phyloP scores from a whole-genome alignment of 257 asterid species.

The Fraxinus anomala region DNA sequence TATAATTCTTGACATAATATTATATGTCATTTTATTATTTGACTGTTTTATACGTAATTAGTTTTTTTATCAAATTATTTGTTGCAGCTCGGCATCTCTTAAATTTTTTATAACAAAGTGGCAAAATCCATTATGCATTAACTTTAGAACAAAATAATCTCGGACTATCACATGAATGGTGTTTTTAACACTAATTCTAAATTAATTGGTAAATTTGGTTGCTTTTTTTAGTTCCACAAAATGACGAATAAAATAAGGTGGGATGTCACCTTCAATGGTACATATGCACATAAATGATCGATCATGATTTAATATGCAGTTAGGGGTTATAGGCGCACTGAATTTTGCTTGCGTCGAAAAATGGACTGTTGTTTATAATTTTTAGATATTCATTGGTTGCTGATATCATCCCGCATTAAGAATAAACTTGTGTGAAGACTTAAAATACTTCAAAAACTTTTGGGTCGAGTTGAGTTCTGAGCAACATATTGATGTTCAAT shows the following conservation, averaged over 20 bases:
- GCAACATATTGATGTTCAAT: background rate
- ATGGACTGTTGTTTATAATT: background rate
- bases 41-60: too few species aligned
- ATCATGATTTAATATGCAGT: background rate
- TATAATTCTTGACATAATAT: too few species aligned
- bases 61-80: too few species aligned
- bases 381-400: background rate
- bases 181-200: too few species aligned
- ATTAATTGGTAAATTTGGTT: background rate
- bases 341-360: constrained; percentile 9
- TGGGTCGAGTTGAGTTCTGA: background rate
- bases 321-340: constrained; percentile 11
- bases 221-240: background rate
- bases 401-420: background rate
- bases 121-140: too few species aligned
- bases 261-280: background rate
- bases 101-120: too few species aligned
- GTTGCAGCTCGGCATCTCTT: too few species aligned
- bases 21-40: too few species aligned
- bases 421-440: background rate
- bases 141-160: too few species aligned
- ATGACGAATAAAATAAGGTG: background rate
- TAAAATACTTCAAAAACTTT: background rate
- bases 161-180: too few species aligned
- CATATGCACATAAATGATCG: background rate